Evolutionary conservation across 2,329 filamentous ascomycete genomes (phyloP).

Genomic region (Dryadomyces sulphureus): DNA sequence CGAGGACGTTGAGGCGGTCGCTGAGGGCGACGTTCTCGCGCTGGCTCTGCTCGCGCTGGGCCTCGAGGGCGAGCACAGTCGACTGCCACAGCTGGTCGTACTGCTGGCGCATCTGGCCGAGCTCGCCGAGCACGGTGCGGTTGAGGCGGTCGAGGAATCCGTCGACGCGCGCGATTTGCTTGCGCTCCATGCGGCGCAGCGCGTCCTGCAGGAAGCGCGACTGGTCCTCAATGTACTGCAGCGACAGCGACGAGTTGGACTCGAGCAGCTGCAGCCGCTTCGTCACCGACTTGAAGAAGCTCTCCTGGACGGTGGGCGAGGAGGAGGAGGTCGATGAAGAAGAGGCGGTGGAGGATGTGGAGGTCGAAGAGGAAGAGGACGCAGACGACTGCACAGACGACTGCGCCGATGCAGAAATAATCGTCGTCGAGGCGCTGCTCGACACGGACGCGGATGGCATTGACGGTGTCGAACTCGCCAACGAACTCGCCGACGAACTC

Average conservation of each 20-base stretch:
- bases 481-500: no score
- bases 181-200: slow-evolving; percentile 72
- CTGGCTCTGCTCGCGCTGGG: slow-evolving; percentile 71
- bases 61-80: slow-evolving; percentile 81
- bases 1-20: slow-evolving; percentile 67
- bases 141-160: slow-evolving; percentile 78
- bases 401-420: no score
- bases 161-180: slow-evolving; percentile 71
- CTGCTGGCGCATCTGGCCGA: slow-evolving; percentile 63
- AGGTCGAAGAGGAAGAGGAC: slow-evolving; percentile 1
- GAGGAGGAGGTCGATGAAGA: background rate
- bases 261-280: slow-evolving; percentile 87
- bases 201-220: slow-evolving; percentile 80
- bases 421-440: no score
- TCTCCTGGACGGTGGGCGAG: slow-evolving; percentile 48
- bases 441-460: no score
- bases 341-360: background rate
- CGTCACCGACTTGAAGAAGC: slow-evolving; percentile 92
- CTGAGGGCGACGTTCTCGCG: slow-evolving; percentile 73
- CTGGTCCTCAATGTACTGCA: slow-evolving; percentile 95
- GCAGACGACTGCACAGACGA: background rate
- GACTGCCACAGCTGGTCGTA: slow-evolving; percentile 97
- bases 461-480: no score
- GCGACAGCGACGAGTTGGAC: slow-evolving; percentile 77
- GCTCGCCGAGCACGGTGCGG: slow-evolving; percentile 66